Evolutionary conservation across 139 green algal species (phyloP).

Genomic region (Chlorella ohadii): DNA sequence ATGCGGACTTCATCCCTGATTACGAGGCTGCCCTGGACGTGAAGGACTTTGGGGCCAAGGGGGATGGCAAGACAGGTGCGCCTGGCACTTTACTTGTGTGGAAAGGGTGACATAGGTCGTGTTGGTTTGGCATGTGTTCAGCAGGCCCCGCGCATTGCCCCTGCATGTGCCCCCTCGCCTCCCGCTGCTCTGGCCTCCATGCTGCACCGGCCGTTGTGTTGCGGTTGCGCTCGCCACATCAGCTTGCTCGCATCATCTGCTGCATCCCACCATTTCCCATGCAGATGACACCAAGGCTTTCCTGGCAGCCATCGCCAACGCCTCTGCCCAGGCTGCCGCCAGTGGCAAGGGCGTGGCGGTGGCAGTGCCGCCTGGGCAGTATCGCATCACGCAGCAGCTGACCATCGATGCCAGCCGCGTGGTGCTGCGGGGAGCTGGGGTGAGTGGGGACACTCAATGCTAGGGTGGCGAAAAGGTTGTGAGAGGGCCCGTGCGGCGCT

Average conservation of each 20-base stretch:
- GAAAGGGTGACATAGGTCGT: too few relatives aligned
- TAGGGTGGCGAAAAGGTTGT: too few relatives aligned
- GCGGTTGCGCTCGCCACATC: too few relatives aligned
- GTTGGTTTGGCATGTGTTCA: too few relatives aligned
- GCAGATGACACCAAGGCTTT: slow-evolving; percentile 14
- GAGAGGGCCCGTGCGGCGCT: too few relatives aligned
- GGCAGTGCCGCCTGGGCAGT: neutral
- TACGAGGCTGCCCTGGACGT: slow-evolving; percentile 8
- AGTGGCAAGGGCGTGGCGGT: slow-evolving; percentile 19
- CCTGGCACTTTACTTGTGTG: too few relatives aligned
- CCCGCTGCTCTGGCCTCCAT: neutral
- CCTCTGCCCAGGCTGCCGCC: neutral
- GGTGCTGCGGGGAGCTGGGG: slow-evolving; percentile 18
- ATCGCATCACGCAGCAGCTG: slow-evolving; percentile 11
- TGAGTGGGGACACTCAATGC: too few relatives aligned
- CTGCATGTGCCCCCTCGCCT: neutral
- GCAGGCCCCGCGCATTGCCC: neutral
- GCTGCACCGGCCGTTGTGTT: too few relatives aligned
- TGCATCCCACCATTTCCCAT: neutral
- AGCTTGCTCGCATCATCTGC: too few relatives aligned
- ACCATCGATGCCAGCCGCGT: slow-evolving; percentile 15
- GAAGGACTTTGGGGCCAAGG: neutral
- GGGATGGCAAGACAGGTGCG: slow-evolving; percentile 13
- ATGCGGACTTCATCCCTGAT: neutral
- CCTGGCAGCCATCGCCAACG: neutral